Base-by-base conservation (phyloP, 1,284 basidiomycete species). In the Malassezia nana region DNA sequence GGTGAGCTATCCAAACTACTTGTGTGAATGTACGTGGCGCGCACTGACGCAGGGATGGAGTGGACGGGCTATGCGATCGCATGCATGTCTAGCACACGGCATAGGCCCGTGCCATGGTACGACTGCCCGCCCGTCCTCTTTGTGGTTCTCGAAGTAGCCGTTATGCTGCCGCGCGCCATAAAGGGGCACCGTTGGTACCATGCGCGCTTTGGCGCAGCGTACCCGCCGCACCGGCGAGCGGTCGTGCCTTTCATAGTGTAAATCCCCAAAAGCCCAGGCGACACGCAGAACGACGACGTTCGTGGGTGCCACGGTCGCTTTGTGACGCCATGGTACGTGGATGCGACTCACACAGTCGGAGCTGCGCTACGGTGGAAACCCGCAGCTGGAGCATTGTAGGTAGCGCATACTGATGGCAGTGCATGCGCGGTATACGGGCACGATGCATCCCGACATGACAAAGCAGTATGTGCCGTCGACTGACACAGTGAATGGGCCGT, bases 341-440 rank as follows among this genome's bases (percentile, higher is more conserved):
- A 13, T 16, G 13, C 24, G 10, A 24, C 45, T 54, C 4, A 54
- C 47, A 26, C 46, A 55, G 52, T 55, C 52, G 31, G 52, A 42
- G n/a, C 40, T 56, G 9, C 32, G 30, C 22, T 56, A 56, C 49
- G 31, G 32, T n/a, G 54, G 54, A 10, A 61, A 62, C 31, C 56
- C 63, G n/a, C 68, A 70, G 54, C 59, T 70, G 28, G 68, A 70
- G 59, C 68, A 70, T 42, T 33, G 54, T 56, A 33, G 16, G 54
- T 56, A 15, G 22, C 9, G n/a, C 26, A 9, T 20, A 30, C 53
- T 41, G 3, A 46, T 29, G 35, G 16, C 50, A 56, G 63, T 96
- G 59, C 91, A 96, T 76, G 87, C 91, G 65, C 83, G 91, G 53
- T 96, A 98, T 75, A 91, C 89, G 18, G 92, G 91, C 55, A 94